phyloP scores from a whole-genome alignment of 192 early-diverging fungal species.

The Linnemannia hyalina region DNA sequence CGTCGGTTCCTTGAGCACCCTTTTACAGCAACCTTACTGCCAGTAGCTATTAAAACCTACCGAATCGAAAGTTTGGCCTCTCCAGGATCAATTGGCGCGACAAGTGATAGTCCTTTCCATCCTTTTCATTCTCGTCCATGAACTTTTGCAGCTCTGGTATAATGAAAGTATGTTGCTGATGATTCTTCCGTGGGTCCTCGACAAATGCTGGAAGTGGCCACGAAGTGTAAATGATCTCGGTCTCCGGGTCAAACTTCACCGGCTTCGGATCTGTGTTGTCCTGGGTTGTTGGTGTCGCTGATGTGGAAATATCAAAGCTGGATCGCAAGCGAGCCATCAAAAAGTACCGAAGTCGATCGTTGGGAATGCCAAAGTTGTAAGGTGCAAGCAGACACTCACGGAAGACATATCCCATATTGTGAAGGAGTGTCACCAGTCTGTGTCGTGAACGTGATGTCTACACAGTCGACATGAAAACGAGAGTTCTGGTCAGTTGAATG shows the following conservation, averaged over 20 bases:
- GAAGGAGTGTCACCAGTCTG: slow-evolving; percentile 66
- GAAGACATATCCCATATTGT: slow-evolving; percentile 69
- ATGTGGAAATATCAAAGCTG: slow-evolving; percentile 2
- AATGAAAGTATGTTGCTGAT: slow-evolving; percentile 26
- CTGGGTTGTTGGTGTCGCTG: not conserved
- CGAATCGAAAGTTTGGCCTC: slow-evolving; percentile 63
- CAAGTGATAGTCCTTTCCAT: slow-evolving; percentile 48
- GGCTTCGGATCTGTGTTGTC: not conserved
- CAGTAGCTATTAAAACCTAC: slow-evolving; percentile 26
- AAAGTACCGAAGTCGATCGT: slow-evolving; percentile 83
- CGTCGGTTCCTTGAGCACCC: slow-evolving; percentile 4
- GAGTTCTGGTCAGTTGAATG: not conserved
- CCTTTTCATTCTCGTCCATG: slow-evolving; percentile 34
- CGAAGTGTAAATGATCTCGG: slow-evolving; percentile 47
- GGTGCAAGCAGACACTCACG: slow-evolving; percentile 81
- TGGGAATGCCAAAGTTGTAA: slow-evolving; percentile 81
- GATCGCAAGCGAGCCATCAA: slow-evolving; percentile 65
- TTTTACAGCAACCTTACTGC: not conserved
- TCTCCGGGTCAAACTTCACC: slow-evolving; percentile 29
- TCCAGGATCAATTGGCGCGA: slow-evolving; percentile 60
- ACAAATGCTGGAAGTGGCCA: slow-evolving; percentile 64
- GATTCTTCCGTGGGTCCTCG: slow-evolving; percentile 19
- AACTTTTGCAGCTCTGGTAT: slow-evolving; percentile 31
- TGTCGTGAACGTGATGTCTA: slow-evolving; percentile 73
- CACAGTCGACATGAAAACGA: slow-evolving; percentile 1